Percentiles rank a stretch among this genome's conserved stretches.
Evolutionary conservation across 2,329 filamentous ascomycete genomes (phyloP).

Genomic region (Tolypocladium endophyticum): DNA sequence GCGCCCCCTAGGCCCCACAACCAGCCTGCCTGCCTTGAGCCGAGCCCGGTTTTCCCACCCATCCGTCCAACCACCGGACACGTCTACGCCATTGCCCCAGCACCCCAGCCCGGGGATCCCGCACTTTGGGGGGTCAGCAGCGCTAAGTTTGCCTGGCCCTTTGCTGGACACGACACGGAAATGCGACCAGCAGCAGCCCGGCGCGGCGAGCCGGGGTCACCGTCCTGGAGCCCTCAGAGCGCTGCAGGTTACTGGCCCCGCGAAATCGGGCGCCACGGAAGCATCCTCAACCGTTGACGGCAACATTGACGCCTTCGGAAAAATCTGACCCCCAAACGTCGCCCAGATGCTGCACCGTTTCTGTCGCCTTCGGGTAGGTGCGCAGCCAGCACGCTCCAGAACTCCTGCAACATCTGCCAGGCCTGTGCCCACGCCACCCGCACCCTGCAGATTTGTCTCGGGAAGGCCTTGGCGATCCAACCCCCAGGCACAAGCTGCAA

Average conservation of each 20-base stretch:
- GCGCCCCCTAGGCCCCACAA: not conserved
- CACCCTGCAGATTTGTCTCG: not conserved
- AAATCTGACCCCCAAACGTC: not conserved
- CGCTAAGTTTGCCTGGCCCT: not conserved
- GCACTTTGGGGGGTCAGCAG: constrained; percentile 4
- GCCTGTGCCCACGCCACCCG: not conserved
- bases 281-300: not conserved
- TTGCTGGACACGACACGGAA: not conserved
- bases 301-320: not conserved
- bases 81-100: not conserved
- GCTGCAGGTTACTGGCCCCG: not conserved
- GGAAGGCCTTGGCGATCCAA: not conserved
- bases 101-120: constrained; percentile 3
- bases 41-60: not conserved
- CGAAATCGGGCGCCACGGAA: not conserved
- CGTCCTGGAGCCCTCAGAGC: not conserved
- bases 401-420: not conserved
- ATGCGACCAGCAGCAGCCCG: not conserved
- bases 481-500: not conserved
- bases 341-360: not conserved
- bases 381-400: not conserved
- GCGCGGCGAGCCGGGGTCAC: not conserved
- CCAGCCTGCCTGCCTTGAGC: not conserved
- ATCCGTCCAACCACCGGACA: not conserved
- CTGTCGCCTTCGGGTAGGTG: not conserved